phyloP scores from a whole-genome alignment of 2,329 filamentous ascomycete genomes.

The Nakataea oryzae region DNA sequence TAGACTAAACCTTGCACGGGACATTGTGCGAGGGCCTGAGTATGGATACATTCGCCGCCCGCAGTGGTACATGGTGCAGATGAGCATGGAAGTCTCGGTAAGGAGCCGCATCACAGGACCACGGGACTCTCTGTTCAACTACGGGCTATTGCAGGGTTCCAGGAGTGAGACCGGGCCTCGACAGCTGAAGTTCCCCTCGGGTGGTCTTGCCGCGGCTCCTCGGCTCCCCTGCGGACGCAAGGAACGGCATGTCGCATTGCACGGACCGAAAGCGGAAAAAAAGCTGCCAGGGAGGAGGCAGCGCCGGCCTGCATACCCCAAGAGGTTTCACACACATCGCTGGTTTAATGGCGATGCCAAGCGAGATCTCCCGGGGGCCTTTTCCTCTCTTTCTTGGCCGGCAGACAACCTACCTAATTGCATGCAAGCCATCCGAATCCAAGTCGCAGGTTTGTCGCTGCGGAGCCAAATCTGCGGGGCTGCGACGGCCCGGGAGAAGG shows the following conservation, averaged over 20 bases:
- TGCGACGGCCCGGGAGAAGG: neutral
- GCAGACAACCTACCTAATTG: too few relatives aligned
- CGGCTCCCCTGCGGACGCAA: neutral
- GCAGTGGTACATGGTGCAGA: neutral
- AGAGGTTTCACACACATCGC: neutral
- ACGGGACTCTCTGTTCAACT: neutral
- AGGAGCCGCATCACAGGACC: neutral
- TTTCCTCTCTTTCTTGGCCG: neutral
- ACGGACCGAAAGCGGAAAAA: neutral
- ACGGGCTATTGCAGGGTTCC: neutral
- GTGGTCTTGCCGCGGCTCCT: neutral
- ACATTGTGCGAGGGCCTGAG: neutral
- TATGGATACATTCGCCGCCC: neutral
- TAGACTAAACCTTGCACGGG: neutral
- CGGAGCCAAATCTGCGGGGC: neutral
- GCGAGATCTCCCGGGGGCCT: neutral
- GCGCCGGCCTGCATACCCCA: too few relatives aligned
- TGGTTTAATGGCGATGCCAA: neutral
- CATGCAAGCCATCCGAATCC: neutral
- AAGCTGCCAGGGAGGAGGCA: neutral
- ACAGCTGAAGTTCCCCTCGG: neutral
- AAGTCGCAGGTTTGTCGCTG: neutral
- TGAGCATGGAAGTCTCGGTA: neutral
- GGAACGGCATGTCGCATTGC: neutral
- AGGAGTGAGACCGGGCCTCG: neutral